phyloP scores from a whole-genome alignment of 352 stramenopile genomes.

The Pythium oligandrum region DNA sequence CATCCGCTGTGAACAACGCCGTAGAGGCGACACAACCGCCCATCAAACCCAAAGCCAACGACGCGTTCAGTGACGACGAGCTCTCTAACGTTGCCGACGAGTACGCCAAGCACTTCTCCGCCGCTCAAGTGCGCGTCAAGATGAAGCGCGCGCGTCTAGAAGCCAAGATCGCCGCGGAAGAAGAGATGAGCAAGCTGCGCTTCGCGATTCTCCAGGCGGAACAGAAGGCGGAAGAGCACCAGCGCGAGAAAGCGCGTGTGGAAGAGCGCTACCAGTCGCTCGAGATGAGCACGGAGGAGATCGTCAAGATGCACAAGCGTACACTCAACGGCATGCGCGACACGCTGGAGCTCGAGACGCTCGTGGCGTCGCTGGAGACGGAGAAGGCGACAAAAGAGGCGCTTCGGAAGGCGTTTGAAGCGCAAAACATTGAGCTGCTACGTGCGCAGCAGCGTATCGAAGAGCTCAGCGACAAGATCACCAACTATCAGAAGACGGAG shows the following conservation, averaged over 20 bases:
- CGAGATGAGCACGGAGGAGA: constrained; percentile 30
- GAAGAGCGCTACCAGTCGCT: constrained; percentile 25
- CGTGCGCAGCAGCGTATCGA: constrained; percentile 38
- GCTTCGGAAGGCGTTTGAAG: constrained; percentile 30
- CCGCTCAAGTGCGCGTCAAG: constrained; percentile 42
- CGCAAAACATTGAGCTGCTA: constrained; percentile 38
- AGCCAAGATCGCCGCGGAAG: constrained; percentile 42
- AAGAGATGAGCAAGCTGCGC: constrained; percentile 32
- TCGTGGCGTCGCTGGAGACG: constrained; percentile 49
- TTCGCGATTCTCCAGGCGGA: constrained; percentile 43
- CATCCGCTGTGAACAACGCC: too few species aligned
- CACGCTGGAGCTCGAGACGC: constrained; percentile 36
- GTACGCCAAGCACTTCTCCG: constrained; percentile 30
- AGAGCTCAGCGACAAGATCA: constrained; percentile 35
- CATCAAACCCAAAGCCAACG: too few species aligned
- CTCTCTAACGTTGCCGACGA: constrained; percentile 10
- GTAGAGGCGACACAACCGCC: too few species aligned
- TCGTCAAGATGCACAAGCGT: constrained; percentile 46
- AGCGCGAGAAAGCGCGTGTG: constrained; percentile 17
- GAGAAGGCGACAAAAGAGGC: constrained; percentile 41
- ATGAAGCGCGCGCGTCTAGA: constrained; percentile 53
- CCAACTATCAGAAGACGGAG: constrained; percentile 73
- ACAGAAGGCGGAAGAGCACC: constrained; percentile 14
- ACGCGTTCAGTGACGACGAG: not conserved
- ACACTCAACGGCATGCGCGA: constrained; percentile 44